Conservation (phyloP, 164 flowering plant species). For the Chimonanthus praecox region DNA sequence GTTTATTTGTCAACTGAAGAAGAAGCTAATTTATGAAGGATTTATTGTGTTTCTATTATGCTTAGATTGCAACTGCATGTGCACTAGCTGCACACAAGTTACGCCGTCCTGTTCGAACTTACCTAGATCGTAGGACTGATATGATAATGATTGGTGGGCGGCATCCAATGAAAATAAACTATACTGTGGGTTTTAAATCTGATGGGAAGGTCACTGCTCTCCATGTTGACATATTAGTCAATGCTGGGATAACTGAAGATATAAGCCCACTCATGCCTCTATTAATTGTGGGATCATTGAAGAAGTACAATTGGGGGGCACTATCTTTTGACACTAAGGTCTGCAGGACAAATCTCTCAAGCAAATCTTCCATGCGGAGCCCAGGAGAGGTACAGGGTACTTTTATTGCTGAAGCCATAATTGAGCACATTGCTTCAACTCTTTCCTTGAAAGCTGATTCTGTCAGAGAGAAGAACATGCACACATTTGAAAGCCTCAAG, state of each 20-base stretch:
- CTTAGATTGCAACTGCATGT: conserved; percentile 80
- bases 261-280: conserved; percentile 57
- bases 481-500: conserved; percentile 53
- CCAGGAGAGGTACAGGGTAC: conserved; percentile 88
- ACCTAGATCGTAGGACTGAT: conserved; percentile 74
- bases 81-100: conserved; percentile 84
- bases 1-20: too few species aligned
- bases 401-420: conserved; percentile 77
- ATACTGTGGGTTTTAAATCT: conserved; percentile 74
- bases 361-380: conserved; percentile 80
- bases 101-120: conserved; percentile 62
- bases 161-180: conserved; percentile 83
- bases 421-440: conserved; percentile 72
- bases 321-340: conserved; percentile 73
- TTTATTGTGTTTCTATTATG: background rate
- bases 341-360: conserved; percentile 68
- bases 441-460: conserved; percentile 69
- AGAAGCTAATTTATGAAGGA: too few species aligned
- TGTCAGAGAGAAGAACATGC: conserved; percentile 61
- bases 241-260: conserved; percentile 64
- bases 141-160: conserved; percentile 89
- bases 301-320: conserved; percentile 88
- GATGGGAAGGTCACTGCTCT: conserved; percentile 80
- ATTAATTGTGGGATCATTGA: conserved; percentile 38
- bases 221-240: conserved; percentile 50